Base-by-base conservation (phyloP, 768 basidiomycete species). In the Tulasnella sp. region DNA sequence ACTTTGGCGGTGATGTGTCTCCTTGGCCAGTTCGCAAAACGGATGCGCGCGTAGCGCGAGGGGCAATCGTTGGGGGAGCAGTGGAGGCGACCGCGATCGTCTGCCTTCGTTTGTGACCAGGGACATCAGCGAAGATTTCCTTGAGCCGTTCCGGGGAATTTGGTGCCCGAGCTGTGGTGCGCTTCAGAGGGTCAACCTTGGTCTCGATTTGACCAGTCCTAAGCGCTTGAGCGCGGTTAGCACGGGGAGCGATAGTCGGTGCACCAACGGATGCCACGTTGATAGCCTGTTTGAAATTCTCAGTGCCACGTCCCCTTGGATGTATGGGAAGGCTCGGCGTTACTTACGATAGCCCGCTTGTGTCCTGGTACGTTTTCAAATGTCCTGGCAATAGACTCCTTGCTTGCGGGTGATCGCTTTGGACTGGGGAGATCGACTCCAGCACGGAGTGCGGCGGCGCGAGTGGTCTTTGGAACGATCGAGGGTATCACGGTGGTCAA, bases 41-140 rank as follows among this genome's bases (percentile, higher is more conserved):
- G 0, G 94, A 92, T 0, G 93, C 91, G 72, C 89, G 89, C 5
- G 93, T 93, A 78, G 90, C 91, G 74, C 94, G 92, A 0, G 94
- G 94, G 9, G 90, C 88, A 76, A 95, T 94, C 81, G 91, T 89
- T 0, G 94, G 94, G 27, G 87, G 84, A 39, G 82, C 82, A 34
- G 82, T 82, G 46, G 79, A 80, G 19, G 82, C 81, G 2, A 83
- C 82, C 12, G 74, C 39, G 42, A 83, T 82, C 3, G 75, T 77
- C 56, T 73, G 38, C 27, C 79, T 78, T 44, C 81, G 81, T 73
- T 83, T 83, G 75, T 83, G 82, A 0, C 82, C 82, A 14, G 82
- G 82, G 0, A 79, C 76, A 36, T 83, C 78, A 18, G 76, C 77
- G 71, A 83, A 82, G 12, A 79, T 81, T 40, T 62, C 72, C 36